phyloP scores from a whole-genome alignment of 768 basidiomycete genomes.

The Saitozyma sp. region DNA sequence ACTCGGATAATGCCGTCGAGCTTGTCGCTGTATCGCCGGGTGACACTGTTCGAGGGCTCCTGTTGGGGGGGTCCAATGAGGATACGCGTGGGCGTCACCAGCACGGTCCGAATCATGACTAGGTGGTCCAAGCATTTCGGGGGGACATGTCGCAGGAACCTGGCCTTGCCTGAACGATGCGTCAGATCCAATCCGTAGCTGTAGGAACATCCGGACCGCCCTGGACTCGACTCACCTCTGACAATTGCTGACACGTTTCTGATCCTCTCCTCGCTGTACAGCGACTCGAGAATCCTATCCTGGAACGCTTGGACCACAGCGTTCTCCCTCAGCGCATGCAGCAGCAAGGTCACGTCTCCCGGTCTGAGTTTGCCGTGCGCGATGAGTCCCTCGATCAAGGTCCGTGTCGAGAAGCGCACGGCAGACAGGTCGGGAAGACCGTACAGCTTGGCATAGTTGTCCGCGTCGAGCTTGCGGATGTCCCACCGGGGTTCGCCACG shows the following conservation, averaged over 20 bases:
- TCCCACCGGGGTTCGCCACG: constrained; percentile 10
- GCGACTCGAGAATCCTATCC: constrained; percentile 38
- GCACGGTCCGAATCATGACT: constrained; percentile 37
- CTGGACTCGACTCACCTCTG: constrained; percentile 22
- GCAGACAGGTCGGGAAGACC: constrained; percentile 17
- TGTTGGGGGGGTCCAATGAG: constrained; percentile 44
- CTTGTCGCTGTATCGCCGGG: constrained; percentile 32
- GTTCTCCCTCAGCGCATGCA: constrained; percentile 19
- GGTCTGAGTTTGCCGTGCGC: constrained; percentile 43
- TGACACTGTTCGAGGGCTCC: constrained; percentile 50
- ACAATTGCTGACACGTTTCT: constrained; percentile 32
- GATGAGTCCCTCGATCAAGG: constrained; percentile 46
- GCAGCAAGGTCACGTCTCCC: constrained; percentile 18
- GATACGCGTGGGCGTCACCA: constrained; percentile 47
- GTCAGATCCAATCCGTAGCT: background rate
- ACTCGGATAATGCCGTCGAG: constrained; percentile 46
- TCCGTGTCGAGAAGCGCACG: constrained; percentile 36
- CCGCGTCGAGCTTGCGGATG: constrained; percentile 13
- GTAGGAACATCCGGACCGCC: background rate
- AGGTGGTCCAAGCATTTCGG: constrained; percentile 23
- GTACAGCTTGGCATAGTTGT: constrained; percentile 11
- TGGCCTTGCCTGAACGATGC: constrained; percentile 19
- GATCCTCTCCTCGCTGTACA: constrained; percentile 46
- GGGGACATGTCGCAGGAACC: constrained; percentile 21
- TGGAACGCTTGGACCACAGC: constrained; percentile 24